A percentile compares a stretch with the other conserved stretches of the same genome.
These are phyloP conservation scores for Liquidambar formosana DNA, from an alignment of 164 flowering plant genomes.

Conservation along the genomic window DNA sequence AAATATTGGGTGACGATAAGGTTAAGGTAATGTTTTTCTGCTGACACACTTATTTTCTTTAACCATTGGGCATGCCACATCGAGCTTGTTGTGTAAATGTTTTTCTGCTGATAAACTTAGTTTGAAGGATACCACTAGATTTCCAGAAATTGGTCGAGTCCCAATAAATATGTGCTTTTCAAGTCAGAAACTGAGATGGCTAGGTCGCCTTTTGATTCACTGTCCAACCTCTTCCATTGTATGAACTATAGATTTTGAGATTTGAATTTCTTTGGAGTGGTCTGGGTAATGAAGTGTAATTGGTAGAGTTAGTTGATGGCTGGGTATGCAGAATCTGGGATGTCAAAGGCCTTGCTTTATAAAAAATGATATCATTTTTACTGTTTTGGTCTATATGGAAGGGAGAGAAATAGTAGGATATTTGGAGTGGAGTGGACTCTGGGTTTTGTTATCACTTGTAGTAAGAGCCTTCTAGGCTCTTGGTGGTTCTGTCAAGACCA, in stretches of 20 bases:
- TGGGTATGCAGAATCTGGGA: not conserved
- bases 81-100: not conserved
- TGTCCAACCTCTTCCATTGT: too few relatives aligned
- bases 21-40: conserved; percentile 45
- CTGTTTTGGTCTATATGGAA: too few relatives aligned
- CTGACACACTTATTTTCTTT: not conserved
- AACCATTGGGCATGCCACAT: conserved; percentile 1
- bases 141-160: too few relatives aligned
- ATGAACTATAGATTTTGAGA: too few relatives aligned
- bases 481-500: not conserved
- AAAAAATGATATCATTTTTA: not conserved
- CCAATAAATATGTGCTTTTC: too few relatives aligned
- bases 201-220: too few relatives aligned
- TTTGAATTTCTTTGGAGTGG: too few relatives aligned
- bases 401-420: not conserved
- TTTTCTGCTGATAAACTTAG: too few relatives aligned
- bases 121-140: too few relatives aligned
- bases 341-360: not conserved
- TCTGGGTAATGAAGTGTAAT: too few relatives aligned
- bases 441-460: not conserved
- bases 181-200: too few relatives aligned
- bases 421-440: not conserved
- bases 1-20: conserved; percentile 42
- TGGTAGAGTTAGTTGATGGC: not conserved
- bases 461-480: not conserved